Percentiles rank a stretch among this genome's conserved stretches.
These are phyloP conservation scores for Fusarium xylarioides DNA, from an alignment of 2,329 filamentous ascomycete species.

Conservation along the genomic window DNA sequence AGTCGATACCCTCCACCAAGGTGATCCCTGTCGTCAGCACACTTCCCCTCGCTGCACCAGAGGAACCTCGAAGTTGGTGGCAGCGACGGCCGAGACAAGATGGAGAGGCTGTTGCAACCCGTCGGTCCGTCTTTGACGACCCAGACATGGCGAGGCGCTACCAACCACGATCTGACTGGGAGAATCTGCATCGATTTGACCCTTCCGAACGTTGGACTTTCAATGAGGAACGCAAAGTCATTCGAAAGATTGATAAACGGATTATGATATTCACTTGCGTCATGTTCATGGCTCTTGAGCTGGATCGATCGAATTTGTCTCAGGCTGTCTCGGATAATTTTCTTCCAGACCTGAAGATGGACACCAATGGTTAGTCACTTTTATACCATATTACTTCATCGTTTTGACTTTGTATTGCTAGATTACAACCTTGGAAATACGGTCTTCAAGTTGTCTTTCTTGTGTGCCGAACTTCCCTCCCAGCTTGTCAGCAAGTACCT, in stretches of 20 bases:
- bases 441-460: not conserved
- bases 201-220: slow-evolving; percentile 55
- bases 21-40: not conserved
- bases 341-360: slow-evolving; percentile 33
- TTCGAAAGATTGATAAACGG: slow-evolving; percentile 26
- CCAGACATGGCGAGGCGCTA: not conserved
- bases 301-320: slow-evolving; percentile 51
- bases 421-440: not conserved
- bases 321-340: slow-evolving; percentile 61
- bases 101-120: slow-evolving; percentile 44
- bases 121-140: slow-evolving; percentile 44
- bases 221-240: slow-evolving; percentile 5
- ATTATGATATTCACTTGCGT: slow-evolving; percentile 60
- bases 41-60: not conserved
- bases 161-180: slow-evolving; percentile 45
- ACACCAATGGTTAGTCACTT: not conserved
- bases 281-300: slow-evolving; percentile 55
- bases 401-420: fast-evolving
- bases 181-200: slow-evolving; percentile 58
- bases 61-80: not conserved
- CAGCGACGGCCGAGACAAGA: not conserved
- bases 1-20: not conserved
- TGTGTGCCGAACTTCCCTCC: not conserved
- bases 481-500: not conserved
- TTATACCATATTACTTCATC: fast-evolving